Conservation (phyloP, 2,329 filamentous ascomycete species). For the Cytospora mali region DNA sequence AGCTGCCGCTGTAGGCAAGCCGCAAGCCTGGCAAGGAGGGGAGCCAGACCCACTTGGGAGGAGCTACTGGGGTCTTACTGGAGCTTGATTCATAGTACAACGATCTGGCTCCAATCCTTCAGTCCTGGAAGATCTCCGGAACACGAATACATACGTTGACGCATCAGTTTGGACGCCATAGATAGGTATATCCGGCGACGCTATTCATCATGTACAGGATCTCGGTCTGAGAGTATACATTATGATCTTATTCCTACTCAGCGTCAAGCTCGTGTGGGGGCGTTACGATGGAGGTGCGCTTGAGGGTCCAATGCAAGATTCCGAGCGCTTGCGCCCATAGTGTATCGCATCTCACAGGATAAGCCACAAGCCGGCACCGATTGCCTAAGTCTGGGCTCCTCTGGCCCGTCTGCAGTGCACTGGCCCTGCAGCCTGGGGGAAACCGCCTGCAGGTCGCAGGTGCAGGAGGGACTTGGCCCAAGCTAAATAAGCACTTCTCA, state of each 20-base stretch:
- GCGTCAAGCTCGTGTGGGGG: constrained; percentile 14
- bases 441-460: constrained; percentile 24
- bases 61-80: not conserved
- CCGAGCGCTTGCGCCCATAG: constrained; percentile 12
- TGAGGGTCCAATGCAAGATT: constrained; percentile 23
- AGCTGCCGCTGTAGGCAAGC: constrained; percentile 19
- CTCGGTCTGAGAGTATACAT: not conserved
- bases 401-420: constrained; percentile 23
- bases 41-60: not conserved
- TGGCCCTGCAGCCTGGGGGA: constrained; percentile 26
- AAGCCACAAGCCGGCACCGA: constrained; percentile 11
- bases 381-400: constrained; percentile 10
- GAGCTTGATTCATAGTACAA: constrained; percentile 10
- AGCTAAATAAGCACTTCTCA: constrained; percentile 22
- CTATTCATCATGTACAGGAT: not conserved
- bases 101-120: not conserved
- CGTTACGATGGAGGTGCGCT: constrained; percentile 2
- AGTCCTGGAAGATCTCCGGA: not conserved
- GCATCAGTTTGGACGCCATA: not conserved
- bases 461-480: constrained; percentile 21
- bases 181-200: not conserved
- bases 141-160: not conserved
- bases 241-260: not conserved
- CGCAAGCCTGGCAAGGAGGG: too few species aligned
- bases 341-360: constrained; percentile 9